Conservation (phyloP, 352 stramenopile genomes). For the Phytophthora lateralis region DNA sequence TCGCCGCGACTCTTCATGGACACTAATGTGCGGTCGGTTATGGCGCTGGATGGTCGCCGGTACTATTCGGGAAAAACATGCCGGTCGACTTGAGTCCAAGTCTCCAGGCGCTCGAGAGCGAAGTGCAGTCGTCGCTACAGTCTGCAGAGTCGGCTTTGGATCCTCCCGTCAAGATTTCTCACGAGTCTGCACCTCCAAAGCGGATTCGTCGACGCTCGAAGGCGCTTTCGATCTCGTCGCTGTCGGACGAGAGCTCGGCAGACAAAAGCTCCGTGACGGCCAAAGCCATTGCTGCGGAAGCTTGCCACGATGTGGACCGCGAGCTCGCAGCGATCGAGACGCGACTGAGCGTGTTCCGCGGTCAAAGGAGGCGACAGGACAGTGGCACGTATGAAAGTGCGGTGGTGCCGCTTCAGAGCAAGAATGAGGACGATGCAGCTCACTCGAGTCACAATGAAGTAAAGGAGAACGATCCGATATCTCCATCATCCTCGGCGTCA, state of each 20-base stretch:
- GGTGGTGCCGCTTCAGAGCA: constrained; percentile 7
- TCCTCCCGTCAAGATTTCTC: constrained; percentile 5
- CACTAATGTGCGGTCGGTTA: constrained; percentile 7
- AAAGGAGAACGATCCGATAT: background rate
- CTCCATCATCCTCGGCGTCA: constrained; percentile 8
- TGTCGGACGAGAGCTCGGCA: constrained; percentile 19
- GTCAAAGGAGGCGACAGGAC: constrained; percentile 8
- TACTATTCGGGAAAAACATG: constrained; percentile 15
- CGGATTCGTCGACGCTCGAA: constrained; percentile 11
- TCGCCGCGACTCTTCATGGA: constrained; percentile 14
- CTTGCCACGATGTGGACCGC: constrained; percentile 47
- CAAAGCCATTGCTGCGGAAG: constrained; percentile 24
- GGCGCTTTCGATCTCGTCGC: constrained; percentile 37
- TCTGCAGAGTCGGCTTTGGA: background rate
- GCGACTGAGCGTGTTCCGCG: constrained; percentile 39
- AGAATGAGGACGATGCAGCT: constrained; percentile 1
- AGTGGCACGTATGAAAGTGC: constrained; percentile 4
- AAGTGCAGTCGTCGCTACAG: constrained; percentile 1
- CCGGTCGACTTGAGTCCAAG: constrained; percentile 9
- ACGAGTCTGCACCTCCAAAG: constrained; percentile 4
- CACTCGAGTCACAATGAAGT: background rate
- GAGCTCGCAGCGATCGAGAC: constrained; percentile 48
- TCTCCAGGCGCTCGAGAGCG: background rate
- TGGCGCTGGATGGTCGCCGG: background rate
- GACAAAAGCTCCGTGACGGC: constrained; percentile 2